phyloP scores from a whole-genome alignment of 1,284 basidiomycete species.

The Mycosarcoma mackinlayi region DNA sequence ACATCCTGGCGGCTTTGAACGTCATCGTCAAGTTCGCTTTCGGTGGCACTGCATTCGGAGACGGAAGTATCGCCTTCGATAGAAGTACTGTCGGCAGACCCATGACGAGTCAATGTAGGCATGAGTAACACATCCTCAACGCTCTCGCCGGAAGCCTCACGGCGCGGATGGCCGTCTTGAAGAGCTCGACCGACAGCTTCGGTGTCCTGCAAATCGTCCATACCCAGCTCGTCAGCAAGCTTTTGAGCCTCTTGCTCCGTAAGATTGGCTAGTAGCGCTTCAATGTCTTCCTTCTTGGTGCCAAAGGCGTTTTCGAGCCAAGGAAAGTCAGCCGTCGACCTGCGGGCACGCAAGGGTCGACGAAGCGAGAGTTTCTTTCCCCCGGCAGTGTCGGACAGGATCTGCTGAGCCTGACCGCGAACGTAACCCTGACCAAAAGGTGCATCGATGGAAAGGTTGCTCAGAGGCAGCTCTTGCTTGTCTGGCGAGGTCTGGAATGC shows the following conservation, averaged over 20 bases:
- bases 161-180: background rate
- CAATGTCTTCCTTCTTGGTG: conserved; percentile 33
- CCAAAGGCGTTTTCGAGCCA: conserved; percentile 21
- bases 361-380: conserved; percentile 41
- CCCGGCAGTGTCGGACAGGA: conserved; percentile 45
- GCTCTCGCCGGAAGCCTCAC: conserved; percentile 18
- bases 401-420: conserved; percentile 44
- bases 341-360: conserved; percentile 32
- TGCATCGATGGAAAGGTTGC: conserved; percentile 24
- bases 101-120: conserved; percentile 25
- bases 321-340: conserved; percentile 42
- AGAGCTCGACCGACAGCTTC: conserved; percentile 26
- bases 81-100: conserved; percentile 11
- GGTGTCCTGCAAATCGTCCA: conserved; percentile 35
- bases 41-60: conserved; percentile 35
- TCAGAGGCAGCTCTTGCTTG: conserved; percentile 18
- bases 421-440: conserved; percentile 53
- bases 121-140: conserved; percentile 20
- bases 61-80: conserved; percentile 36
- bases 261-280: conserved; percentile 34
- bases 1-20: background rate
- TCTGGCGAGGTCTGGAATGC: conserved; percentile 52
- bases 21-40: conserved; percentile 35
- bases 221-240: conserved; percentile 48
- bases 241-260: conserved; percentile 44